A percentile compares a stretch with the other conserved stretches of the same genome.
These are phyloP conservation scores for Luffa acutangula DNA, from an alignment of 306 rosid genomes.

Conservation along the genomic window DNA sequence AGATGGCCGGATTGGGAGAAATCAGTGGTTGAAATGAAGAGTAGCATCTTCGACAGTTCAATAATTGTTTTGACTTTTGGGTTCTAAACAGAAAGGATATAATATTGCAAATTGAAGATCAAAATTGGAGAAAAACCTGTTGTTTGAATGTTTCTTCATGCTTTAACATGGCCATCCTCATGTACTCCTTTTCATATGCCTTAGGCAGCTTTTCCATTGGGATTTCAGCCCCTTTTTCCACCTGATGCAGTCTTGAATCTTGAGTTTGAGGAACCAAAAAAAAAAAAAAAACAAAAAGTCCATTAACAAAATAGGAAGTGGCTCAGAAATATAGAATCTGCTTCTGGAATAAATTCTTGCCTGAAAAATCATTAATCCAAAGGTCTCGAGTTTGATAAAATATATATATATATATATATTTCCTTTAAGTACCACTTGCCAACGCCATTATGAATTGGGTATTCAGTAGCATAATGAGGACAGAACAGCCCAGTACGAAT, in stretches of 20 bases:
- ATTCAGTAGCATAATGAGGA: background rate
- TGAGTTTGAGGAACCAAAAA: background rate
- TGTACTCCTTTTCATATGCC: conserved; percentile 54
- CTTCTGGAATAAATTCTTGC: background rate
- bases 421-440: background rate
- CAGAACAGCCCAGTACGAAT: background rate
- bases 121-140: conserved; percentile 39
- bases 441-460: background rate
- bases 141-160: conserved; percentile 77
- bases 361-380: background rate
- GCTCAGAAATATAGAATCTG: background rate
- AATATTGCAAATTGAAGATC: background rate
- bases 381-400: background rate
- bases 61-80: background rate
- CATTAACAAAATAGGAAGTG: background rate
- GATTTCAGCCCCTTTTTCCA: conserved; percentile 1
- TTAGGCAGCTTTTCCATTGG: conserved; percentile 63
- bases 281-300: background rate
- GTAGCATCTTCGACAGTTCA: background rate
- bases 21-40: background rate
- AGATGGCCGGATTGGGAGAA: background rate
- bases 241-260: background rate
- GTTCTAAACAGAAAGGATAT: background rate
- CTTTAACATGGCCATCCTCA: conserved; percentile 67
- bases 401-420: background rate